These are phyloP conservation scores for Yamadazyma blattariae DNA, from an alignment of 1,139 yeast species.

Conservation along the genomic window DNA sequence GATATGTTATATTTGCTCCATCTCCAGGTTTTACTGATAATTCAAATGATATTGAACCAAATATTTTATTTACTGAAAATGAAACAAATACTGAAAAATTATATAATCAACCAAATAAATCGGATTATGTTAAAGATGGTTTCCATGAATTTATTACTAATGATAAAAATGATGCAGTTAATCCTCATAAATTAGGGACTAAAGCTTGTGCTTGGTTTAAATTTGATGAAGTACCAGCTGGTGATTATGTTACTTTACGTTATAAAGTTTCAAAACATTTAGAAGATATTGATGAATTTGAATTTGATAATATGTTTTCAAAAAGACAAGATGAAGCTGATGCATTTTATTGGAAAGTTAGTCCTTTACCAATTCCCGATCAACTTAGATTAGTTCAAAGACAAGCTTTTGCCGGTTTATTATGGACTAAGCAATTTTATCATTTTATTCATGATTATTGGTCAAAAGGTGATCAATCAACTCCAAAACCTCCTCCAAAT, in stretches of 20 bases:
- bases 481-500: constrained; percentile 73
- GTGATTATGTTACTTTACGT: constrained; percentile 85
- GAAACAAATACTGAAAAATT: constrained; percentile 75
- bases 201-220: constrained; percentile 68
- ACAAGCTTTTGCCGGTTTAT: constrained; percentile 91
- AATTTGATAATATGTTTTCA: constrained; percentile 70
- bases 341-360: constrained; percentile 86
- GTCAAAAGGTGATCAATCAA: constrained; percentile 83
- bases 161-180: constrained; percentile 56
- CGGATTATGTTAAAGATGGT: constrained; percentile 76
- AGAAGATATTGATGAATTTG: constrained; percentile 70
- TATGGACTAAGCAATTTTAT: constrained; percentile 95
- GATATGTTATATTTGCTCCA: constrained; percentile 76
- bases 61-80: constrained; percentile 80
- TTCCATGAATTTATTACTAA: constrained; percentile 82
- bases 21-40: constrained; percentile 73
- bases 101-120: constrained; percentile 59
- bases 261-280: constrained; percentile 59
- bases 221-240: constrained; percentile 80
- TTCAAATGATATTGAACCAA: constrained; percentile 70
- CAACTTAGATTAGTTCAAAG: constrained; percentile 84
- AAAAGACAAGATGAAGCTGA: constrained; percentile 88
- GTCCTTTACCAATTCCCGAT: constrained; percentile 84
- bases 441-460: constrained; percentile 85
- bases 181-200: constrained; percentile 70